These are phyloP conservation scores for Dothistroma pini DNA, from an alignment of 2,329 filamentous ascomycete genomes.

Conservation along the genomic window DNA sequence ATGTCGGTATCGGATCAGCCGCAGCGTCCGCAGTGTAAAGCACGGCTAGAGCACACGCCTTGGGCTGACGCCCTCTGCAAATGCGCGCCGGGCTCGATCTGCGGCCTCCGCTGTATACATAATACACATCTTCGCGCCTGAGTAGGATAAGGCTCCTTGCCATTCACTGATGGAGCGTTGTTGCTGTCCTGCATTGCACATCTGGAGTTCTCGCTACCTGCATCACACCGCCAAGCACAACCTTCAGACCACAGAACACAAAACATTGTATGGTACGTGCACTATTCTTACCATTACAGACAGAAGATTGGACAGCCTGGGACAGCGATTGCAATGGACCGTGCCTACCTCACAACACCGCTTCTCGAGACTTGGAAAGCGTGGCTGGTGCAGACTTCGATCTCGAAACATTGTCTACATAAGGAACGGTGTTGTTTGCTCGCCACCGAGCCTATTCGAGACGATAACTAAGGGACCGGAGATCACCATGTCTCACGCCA, in stretches of 20 bases:
- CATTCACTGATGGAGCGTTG: neutral
- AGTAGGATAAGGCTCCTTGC: neutral
- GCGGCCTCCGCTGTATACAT: neutral
- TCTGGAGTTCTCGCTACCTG: neutral
- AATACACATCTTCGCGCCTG: neutral
- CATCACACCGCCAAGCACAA: neutral
- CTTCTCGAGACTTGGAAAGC: neutral
- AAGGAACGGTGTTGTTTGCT: neutral
- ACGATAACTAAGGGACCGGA: neutral
- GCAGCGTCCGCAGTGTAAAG: conserved; percentile 6
- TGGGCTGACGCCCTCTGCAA: neutral
- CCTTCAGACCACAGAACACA: neutral
- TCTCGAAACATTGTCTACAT: neutral
- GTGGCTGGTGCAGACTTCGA: neutral
- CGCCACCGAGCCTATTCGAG: neutral
- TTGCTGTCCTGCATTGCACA: neutral
- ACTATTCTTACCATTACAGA: neutral
- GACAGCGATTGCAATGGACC: neutral
- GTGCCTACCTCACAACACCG: neutral
- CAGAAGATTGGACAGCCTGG: neutral
- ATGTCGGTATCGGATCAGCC: conserved; percentile 10
- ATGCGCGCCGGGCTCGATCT: neutral
- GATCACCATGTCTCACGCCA: neutral
- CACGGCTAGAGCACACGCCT: neutral
- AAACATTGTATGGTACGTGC: neutral